Evolutionary conservation across 108 stramenopile species (phyloP), one percentile per base, ranked within the genome.

Genomic region (Parietichytrium sp.): DNA sequence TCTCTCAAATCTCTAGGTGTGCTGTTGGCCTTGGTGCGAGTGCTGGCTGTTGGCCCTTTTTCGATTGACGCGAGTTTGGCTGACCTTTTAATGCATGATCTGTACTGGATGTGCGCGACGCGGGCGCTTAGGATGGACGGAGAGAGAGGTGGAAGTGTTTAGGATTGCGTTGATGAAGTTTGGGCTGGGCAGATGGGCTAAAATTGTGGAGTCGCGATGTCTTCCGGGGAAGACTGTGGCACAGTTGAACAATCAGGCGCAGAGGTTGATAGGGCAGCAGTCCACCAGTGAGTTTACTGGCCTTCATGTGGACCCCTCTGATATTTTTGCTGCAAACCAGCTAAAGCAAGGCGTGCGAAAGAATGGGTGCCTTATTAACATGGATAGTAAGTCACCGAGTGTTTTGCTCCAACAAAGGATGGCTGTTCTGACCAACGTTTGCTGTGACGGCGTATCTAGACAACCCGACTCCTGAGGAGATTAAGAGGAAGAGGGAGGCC

Each of bases 121-220:
- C n/a, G n/a, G n/a, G n/a, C n/a, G n/a, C n/a, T n/a, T n/a, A 72
- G 55, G 55, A 72, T 72, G 55, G 55, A 72, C 55, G 55, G 55
- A 72, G n/a, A 72, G 45, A 42, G 55, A 72, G 55, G 55, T 72
- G 0, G 55, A 72, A n/a, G 55, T 72, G 4, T 72, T 72, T 20
- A 31, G 55, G 38, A 13, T 72, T 4, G 55, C 55, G 55, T 25
- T 72, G 20, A 72, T 72, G 55, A 72, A 72, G 30, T 72, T 72
- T 33, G 55, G 55, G 31, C 55, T 72, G 20, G 55, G 55, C 42
- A 72, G 45, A 33, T 72, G 55, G 55, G 45, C 55, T 4, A 42
- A 72, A n/a, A 72, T 72, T 25, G 55, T 72, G 38, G 45, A 72
- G 42, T 31, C 55, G 20, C 20, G 25, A 20, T 72, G 55, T 42